Conservation (phyloP, 768 basidiomycete species). For the Lentinus brumalis region DNA sequence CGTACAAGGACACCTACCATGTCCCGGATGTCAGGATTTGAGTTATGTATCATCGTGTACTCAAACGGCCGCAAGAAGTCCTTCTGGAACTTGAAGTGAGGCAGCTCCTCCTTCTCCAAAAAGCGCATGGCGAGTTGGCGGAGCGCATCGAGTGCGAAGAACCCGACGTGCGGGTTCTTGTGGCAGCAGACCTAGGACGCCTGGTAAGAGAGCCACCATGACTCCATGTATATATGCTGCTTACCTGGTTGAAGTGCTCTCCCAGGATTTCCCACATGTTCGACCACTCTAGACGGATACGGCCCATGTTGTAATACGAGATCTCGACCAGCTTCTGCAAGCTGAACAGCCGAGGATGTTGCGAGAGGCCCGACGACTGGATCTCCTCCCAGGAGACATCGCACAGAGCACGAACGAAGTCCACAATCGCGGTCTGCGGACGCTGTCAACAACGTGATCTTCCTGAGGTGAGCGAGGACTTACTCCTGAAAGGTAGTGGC, state of each 20-base stretch:
- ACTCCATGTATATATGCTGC: background rate
- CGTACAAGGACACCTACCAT: slow-evolving; percentile 59
- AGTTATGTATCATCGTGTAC: slow-evolving; percentile 95
- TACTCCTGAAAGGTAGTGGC: slow-evolving; percentile 93
- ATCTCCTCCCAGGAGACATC: slow-evolving; percentile 99
- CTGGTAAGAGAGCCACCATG: slow-evolving; percentile 11
- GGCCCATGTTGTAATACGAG: slow-evolving; percentile 98
- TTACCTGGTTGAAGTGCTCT: slow-evolving; percentile 96
- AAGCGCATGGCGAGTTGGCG: slow-evolving; percentile 98
- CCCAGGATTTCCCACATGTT: slow-evolving; percentile 97
- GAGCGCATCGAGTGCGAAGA: slow-evolving; percentile 95
- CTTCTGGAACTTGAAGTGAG: slow-evolving; percentile 99
- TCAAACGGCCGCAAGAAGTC: slow-evolving; percentile 98
- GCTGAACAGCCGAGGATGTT: slow-evolving; percentile 94
- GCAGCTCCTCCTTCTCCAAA: slow-evolving; percentile 95
- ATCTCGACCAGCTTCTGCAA: slow-evolving; percentile 98
- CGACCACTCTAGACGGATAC: slow-evolving; percentile 98
- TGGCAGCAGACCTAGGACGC: slow-evolving; percentile 89
- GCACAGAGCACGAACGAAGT: slow-evolving; percentile 94
- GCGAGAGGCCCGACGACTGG: slow-evolving; percentile 91
- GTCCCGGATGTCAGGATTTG: slow-evolving; percentile 93
- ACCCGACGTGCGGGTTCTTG: slow-evolving; percentile 93
- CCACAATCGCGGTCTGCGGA: slow-evolving; percentile 87
- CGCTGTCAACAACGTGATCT: slow-evolving; percentile 12
- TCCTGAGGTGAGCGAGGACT: slow-evolving; percentile 31